Conservation (phyloP, 2,329 filamentous ascomycete species). For the Cladosporium cucumerinum region DNA sequence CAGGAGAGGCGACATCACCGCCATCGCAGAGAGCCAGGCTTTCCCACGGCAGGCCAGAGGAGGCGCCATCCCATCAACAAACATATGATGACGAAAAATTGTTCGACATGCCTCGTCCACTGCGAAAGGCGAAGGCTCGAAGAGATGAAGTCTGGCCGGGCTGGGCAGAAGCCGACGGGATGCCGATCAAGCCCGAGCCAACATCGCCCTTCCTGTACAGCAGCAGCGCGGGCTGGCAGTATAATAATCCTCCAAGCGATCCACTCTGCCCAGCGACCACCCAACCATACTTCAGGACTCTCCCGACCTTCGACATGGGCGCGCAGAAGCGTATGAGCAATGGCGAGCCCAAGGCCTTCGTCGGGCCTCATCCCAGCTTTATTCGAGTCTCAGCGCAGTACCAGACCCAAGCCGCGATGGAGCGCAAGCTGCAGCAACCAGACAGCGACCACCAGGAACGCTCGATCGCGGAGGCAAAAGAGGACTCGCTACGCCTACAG, state of each 20-base stretch:
- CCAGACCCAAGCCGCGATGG: constrained; percentile 75
- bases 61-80: not conserved
- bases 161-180: not conserved
- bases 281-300: not conserved
- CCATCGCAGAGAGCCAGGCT: not conserved
- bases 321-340: constrained; percentile 32
- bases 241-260: not conserved
- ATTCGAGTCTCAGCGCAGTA: constrained; percentile 70
- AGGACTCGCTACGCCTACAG: constrained; percentile 76
- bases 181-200: constrained; percentile 5
- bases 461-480: constrained; percentile 53
- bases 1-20: not conserved
- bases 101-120: not conserved
- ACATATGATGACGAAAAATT: not conserved
- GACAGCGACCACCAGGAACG: constrained; percentile 64
- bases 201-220: not conserved
- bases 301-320: constrained; percentile 24
- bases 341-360: constrained; percentile 31
- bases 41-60: not conserved
- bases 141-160: constrained; percentile 2
- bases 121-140: not conserved
- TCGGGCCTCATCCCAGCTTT: constrained; percentile 59
- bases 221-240: not conserved
- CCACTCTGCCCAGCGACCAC: not conserved
- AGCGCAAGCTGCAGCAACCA: constrained; percentile 57